Evolutionary conservation across 768 basidiomycete genomes (phyloP).

Genomic region (Paxillus ammoniavirescens): DNA sequence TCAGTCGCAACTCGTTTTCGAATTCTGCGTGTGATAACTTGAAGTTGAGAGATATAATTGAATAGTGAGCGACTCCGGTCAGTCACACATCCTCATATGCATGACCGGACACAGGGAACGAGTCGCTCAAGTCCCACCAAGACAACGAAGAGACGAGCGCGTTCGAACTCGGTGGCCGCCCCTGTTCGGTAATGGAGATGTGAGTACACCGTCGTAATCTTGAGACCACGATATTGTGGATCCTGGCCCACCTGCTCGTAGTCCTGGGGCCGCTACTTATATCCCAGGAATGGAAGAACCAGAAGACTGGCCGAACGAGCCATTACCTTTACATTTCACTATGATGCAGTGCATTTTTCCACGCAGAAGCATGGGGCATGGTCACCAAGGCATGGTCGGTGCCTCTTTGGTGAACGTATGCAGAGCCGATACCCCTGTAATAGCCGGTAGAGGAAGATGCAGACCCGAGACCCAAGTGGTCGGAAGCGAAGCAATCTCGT

Average conservation of each 20-base stretch:
- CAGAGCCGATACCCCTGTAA: not conserved
- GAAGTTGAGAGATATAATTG: too few species aligned
- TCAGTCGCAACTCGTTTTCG: too few species aligned
- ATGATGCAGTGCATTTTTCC: not conserved
- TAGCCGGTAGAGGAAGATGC: conserved; percentile 5
- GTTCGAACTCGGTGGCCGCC: not conserved
- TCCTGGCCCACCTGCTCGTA: not conserved
- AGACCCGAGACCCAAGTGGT: conserved; percentile 6
- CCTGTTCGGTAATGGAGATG: conserved; percentile 7
- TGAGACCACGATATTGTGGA: not conserved
- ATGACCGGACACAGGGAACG: too few species aligned
- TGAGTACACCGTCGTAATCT: not conserved
- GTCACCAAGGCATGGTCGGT: not conserved
- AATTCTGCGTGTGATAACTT: too few species aligned
- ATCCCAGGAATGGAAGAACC: not conserved
- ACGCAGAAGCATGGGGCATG: conserved; percentile 6
- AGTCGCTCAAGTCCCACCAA: too few species aligned
- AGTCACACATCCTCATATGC: too few species aligned
- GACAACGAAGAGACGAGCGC: too few species aligned
- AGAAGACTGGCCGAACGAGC: not conserved
- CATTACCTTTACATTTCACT: not conserved
- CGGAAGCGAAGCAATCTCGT: conserved; percentile 3
- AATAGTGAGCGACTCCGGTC: too few species aligned
- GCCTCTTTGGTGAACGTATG: not conserved
- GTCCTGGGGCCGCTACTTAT: conserved; percentile 4